Evolutionary conservation across 192 early-diverging fungal species (phyloP), one percentile per base, ranked within the genome.

Genomic region (Dissophora ornata): DNA sequence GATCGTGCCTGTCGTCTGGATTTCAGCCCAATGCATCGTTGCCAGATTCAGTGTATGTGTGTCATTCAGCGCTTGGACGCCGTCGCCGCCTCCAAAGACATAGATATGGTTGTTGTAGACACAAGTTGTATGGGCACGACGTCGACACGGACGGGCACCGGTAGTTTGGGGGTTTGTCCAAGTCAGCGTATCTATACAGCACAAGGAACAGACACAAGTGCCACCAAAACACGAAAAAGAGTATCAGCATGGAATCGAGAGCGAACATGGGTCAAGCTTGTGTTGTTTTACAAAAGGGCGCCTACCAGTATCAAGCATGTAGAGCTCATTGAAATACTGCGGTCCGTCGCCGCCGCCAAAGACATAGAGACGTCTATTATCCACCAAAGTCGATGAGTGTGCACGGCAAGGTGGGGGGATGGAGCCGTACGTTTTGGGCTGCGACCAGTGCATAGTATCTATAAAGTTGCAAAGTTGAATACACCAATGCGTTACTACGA

Each of bases 301-400:
- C 44, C 4, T 80, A 86, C 85, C 85, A 21, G 92, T 92, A 61
- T 96, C 91, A 5, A 96, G 84, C 49, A 94, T 79, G 71, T 91
- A 93, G 19, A 96, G 73, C 13, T 89, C 88, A 65, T 90, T 93
- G 67, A 90, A 96, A 57, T 96, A 96, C 45, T 86, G 82, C 6
- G 92, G 90, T 13, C 92, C 93, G 68, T 95, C 92, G 24, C 95
- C 95, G 29, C 94, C 94, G 29, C 94, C 94, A 79, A 96, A 96
- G 25, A 94, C 80, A 77, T 87, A 93, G 13, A 96, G 66, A 0
- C 53, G 75, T 10, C 56, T 73, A 15, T 61, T 75, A 32, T 90
- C 88, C 2, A 95, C 87, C 1, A 90, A 78, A 0, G 88, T 89
- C 1, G 92, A 84, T 4, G 94, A 92, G 54, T 96, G 94, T 4